A percentile compares a stretch with the other conserved stretches of the same genome.
Evolutionary conservation across 495 filamentous ascomycete genomes (phyloP).

Genomic region (Podospora conica): DNA sequence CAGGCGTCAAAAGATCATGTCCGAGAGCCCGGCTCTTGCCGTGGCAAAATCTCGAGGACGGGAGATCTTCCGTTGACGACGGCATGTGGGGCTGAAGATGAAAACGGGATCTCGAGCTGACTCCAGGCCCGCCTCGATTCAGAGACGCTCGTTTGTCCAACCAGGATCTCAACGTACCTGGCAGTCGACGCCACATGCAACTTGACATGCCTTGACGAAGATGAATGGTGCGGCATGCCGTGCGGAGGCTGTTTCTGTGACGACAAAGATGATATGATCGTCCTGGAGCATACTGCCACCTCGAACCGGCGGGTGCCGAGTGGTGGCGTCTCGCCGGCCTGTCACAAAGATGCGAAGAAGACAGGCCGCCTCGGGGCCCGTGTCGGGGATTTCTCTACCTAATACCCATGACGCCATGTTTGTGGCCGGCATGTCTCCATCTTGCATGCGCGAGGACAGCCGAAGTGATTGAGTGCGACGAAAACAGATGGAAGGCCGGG

Average conservation of each 20-base stretch:
- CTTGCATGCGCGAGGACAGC: background rate
- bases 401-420: background rate
- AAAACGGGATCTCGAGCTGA: background rate
- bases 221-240: background rate
- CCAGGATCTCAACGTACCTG: background rate
- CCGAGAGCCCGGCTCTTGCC: background rate
- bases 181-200: background rate
- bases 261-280: background rate
- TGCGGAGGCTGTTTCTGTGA: background rate
- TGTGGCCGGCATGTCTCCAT: background rate
- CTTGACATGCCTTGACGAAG: background rate
- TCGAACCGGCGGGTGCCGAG: background rate
- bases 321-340: background rate
- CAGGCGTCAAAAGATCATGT: background rate
- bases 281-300: background rate
- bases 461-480: background rate
- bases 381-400: background rate
- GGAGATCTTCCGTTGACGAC: background rate
- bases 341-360: background rate
- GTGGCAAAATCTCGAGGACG: background rate
- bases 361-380: background rate
- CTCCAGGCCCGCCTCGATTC: background rate
- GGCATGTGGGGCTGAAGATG: background rate
- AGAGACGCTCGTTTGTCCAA: background rate
- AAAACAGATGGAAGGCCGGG: background rate